Evolutionary conservation across 495 filamentous ascomycete species (phyloP).

Genomic region (Lasiosphaeria hispida): DNA sequence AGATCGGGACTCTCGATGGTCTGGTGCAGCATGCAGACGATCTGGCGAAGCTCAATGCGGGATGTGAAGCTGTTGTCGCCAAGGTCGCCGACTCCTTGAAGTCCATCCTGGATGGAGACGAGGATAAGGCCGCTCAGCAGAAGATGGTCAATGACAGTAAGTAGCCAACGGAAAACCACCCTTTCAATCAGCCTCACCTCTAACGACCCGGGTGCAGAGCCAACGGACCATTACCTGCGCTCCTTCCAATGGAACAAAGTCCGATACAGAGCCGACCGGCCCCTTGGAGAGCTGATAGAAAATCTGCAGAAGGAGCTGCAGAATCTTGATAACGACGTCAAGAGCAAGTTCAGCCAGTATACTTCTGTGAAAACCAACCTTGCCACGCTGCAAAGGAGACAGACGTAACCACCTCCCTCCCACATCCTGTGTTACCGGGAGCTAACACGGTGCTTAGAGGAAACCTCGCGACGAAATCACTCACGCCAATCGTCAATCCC

Average conservation of each 20-base stretch:
- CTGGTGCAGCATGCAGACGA: conserved; percentile 98
- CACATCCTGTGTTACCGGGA: neutral
- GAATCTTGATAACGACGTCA: conserved; percentile 91
- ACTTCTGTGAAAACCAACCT: conserved; percentile 83
- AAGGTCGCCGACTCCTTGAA: conserved; percentile 87
- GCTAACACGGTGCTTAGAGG: conserved; percentile 53
- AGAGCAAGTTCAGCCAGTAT: conserved; percentile 88
- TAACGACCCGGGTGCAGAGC: conserved; percentile 54
- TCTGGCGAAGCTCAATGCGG: conserved; percentile 76
- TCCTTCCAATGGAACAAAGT: conserved; percentile 94
- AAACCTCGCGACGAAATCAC: conserved; percentile 90
- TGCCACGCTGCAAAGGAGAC: conserved; percentile 74
- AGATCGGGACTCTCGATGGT: conserved; percentile 93
- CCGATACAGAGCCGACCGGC: conserved; percentile 89
- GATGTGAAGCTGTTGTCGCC: conserved; percentile 76
- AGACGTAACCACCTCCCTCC: conserved; percentile 49
- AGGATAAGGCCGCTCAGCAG: conserved; percentile 76
- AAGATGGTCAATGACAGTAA: conserved; percentile 95
- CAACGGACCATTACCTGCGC: conserved; percentile 87
- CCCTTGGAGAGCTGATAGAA: conserved; percentile 80
- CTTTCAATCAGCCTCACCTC: conserved; percentile 3
- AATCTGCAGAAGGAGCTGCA: conserved; percentile 82
- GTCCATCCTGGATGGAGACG: conserved; percentile 76
- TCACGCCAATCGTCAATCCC: conserved; percentile 82
- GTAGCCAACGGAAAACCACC: conserved; percentile 22